Evolutionary conservation across 305 asterid genomes (phyloP), one percentile per base, ranked within the genome.

Genomic region (Stenogyne calaminthoides): DNA sequence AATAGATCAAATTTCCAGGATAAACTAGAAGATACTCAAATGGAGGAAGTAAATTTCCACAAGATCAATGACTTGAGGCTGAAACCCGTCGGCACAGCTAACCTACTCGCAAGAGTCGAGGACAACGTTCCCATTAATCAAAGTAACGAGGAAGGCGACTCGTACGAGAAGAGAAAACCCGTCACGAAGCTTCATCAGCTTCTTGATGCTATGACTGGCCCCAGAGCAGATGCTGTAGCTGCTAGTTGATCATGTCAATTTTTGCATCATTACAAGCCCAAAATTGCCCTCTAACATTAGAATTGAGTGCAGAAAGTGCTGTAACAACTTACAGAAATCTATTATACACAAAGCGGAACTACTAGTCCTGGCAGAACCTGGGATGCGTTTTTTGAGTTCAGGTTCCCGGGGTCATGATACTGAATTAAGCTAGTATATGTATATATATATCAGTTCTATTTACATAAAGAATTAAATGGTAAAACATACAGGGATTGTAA

Each of bases 61-160:
- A 77, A 76, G 68, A 80, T 76, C 5, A 84, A 79, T 0, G 83
- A 80, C 40, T 18, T 44, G 61, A 81, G 86, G 69, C 42, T 58
- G 73, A 85, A 86, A 59, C 95, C 96, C 0, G 71, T 84, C 34
- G 89, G 86, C 73, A 92, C 97, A 0, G 96, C 79, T 20, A 84
- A 93, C 84, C 92, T 93, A 6, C 91, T 93, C 0, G 92, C 89
- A 7, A 78, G 95, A 77, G 97, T 90, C 7, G 79, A 87, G 81
- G 85, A 87, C 76, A 78, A 54, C 7, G 87, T 78, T 69, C 58
- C 82, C 36, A 57, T 42, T 2, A 86, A 80, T 29, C 69, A 73
- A 67, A 72, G 14, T 11, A 80, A 79, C 0, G 88, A 87, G 74
- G 91, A 87, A 27, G 79, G 82, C 8, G 87, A 87, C 9, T 65